These are phyloP conservation scores for Begonia masoniana DNA, from an alignment of 306 rosid genomes.

Conservation along the genomic window DNA sequence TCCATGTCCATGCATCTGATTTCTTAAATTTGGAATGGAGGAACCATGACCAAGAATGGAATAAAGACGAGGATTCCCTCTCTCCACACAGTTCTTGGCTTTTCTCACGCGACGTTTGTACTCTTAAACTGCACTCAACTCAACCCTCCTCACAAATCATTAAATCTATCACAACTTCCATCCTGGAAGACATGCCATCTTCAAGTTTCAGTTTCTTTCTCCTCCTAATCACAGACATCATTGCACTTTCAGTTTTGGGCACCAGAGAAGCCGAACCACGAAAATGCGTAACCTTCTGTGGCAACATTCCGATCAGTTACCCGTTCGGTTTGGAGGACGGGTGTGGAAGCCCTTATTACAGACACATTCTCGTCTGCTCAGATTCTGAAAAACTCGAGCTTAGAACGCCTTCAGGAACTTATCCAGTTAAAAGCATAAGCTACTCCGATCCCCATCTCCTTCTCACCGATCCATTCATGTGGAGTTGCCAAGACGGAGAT, in stretches of 20 bases:
- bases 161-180: too few species aligned
- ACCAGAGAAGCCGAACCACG: constrained; percentile 6
- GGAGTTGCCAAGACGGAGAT: constrained; percentile 61
- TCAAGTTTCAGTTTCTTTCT: too few species aligned
- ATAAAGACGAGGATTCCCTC: too few species aligned
- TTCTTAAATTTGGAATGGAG: too few species aligned
- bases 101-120: too few species aligned
- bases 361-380: constrained; percentile 58
- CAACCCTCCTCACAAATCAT: too few species aligned
- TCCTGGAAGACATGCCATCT: too few species aligned
- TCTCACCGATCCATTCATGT: constrained; percentile 74
- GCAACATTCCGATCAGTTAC: constrained; percentile 56
- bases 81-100: too few species aligned
- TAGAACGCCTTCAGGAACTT: constrained; percentile 72
- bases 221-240: constrained; percentile 1
- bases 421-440: constrained; percentile 51
- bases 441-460: constrained; percentile 71
- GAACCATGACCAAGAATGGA: too few species aligned
- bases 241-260: neutral
- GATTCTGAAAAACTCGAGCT: constrained; percentile 41
- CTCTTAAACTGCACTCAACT: too few species aligned
- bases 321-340: constrained; percentile 91
- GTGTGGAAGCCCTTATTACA: constrained; percentile 80
- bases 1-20: too few species aligned
- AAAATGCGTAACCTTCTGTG: constrained; percentile 73